Evolutionary conservation across 352 stramenopile species (phyloP).

Genomic region (Pythium plurisporium): DNA sequence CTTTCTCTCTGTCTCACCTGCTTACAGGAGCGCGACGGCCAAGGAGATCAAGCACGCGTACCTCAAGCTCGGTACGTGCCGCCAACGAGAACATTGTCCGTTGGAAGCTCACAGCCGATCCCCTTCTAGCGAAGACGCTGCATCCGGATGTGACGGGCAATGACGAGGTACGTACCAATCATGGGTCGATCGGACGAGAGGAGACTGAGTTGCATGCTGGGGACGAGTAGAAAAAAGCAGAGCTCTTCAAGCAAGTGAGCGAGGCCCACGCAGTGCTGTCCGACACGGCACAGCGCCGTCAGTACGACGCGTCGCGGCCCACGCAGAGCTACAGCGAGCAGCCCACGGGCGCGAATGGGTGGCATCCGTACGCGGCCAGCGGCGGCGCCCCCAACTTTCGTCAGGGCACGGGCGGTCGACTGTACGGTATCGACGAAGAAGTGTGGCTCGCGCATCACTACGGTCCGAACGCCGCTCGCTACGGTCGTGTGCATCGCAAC

Average conservation of each 20-base stretch:
- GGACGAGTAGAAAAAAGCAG: conserved; percentile 67
- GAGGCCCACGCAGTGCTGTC: conserved; percentile 78
- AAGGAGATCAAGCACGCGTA: conserved; percentile 85
- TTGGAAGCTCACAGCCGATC: neutral
- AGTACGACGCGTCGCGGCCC: conserved; percentile 59
- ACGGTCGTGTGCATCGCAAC: conserved; percentile 38
- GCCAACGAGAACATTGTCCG: no score
- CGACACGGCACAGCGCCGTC: conserved; percentile 45
- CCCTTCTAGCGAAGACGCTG: conserved; percentile 51
- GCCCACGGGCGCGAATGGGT: conserved; percentile 32
- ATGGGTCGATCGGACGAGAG: no score
- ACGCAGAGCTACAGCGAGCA: conserved; percentile 39
- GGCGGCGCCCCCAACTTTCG: conserved; percentile 16
- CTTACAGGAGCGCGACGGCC: conserved; percentile 37
- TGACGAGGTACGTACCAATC: conserved; percentile 45
- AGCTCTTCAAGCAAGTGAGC: conserved; percentile 82
- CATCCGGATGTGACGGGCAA: conserved; percentile 86
- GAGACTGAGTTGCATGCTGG: no score
- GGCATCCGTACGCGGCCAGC: conserved; percentile 54
- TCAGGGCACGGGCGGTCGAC: conserved; percentile 10
- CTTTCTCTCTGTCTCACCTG: neutral
- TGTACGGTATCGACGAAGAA: conserved; percentile 81
- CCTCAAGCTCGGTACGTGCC: conserved; percentile 61
- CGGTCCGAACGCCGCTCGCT: conserved; percentile 41
- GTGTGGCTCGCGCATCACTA: conserved; percentile 85